Base-by-base conservation (phyloP, 2,329 filamentous ascomycete species). In the Mycosphaerella sp. region DNA sequence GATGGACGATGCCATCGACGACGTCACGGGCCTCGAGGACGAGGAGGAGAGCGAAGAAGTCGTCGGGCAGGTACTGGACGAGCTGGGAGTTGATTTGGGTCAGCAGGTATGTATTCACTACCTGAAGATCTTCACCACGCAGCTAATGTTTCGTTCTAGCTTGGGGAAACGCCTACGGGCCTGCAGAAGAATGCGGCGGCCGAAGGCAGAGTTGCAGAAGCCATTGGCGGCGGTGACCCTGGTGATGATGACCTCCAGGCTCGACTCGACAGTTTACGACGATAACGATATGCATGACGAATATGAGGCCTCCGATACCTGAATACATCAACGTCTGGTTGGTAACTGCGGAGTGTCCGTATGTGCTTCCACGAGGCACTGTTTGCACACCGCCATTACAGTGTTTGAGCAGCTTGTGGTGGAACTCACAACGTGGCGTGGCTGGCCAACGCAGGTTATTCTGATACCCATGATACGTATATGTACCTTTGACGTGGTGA, bases 1-100 rank as follows among this genome's bases (percentile, higher is more conserved):
- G 88, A 97, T 98, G 93, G 92, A 97, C 69, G 93, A 97, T 72
- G 92, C 90, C 17, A 93, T 98, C 56, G 93, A 98, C 69, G 93
- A 98, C 70, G 91, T 92, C 47, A 96, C 93, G 65, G 93, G 95
- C 23, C 78, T 95, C 38, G 83, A 86, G 53, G 84, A 95, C 57
- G 93, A 98, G 67, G 93, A 95, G 65, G 93, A 97, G 71, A 89
- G 91, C 34, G 93, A 98, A 64, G 93, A 98, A 70, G 88, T 97
- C 10, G 90, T 98, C 34, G 95, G 95, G 66, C 90, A 96, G 73
- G 89, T 98, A 4, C 73, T 98, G 66, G 93, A 97, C 68, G 93
- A 97, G 74, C 95, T 98, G 69, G 93, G 93, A 50, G 85, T 98
- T 31, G 92, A 98, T 67, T 79, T 97, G 55, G 90, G 86, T 64